Percentiles rank a stretch among this genome's conserved stretches.
phyloP scores from a whole-genome alignment of 2,329 filamentous ascomycete genomes.

The Fusarium chaquense region DNA sequence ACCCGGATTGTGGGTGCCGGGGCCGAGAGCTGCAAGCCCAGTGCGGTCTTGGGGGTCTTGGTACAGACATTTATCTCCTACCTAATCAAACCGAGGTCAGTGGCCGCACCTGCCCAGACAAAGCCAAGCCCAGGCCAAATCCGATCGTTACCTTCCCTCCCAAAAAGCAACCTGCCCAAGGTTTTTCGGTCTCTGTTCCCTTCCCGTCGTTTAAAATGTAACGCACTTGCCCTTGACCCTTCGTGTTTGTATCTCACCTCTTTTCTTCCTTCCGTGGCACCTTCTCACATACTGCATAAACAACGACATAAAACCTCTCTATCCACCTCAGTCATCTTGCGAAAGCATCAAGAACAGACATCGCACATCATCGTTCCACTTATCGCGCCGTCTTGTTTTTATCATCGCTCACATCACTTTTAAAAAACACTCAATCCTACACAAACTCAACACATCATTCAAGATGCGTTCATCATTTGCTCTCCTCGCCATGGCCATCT shows the following conservation, averaged over 20 bases:
- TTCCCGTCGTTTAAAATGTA: constrained; percentile 41
- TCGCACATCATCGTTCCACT: constrained; percentile 44
- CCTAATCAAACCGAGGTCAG: constrained; percentile 48
- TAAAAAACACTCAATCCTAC: constrained; percentile 9
- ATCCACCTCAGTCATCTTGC: constrained; percentile 7
- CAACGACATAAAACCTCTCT: constrained; percentile 34
- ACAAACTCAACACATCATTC: constrained; percentile 33
- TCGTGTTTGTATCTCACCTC: constrained; percentile 1
- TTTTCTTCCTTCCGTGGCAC: constrained; percentile 26
- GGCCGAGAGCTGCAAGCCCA: constrained; percentile 28
- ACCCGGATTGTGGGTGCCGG: constrained; percentile 39
- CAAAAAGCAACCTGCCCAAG: constrained; percentile 24
- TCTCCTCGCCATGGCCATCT: constrained; percentile 59
- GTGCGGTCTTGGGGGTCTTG: constrained; percentile 5
- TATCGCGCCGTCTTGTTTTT: constrained; percentile 19
- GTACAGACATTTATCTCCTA: constrained; percentile 17
- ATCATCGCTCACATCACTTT: constrained; percentile 15
- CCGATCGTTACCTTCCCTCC: constrained; percentile 41
- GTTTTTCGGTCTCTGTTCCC: constrained; percentile 21
- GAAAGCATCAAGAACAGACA: constrained; percentile 30
- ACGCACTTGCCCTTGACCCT: constrained; percentile 37
- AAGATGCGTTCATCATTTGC: constrained; percentile 58
- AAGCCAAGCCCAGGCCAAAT: constrained; percentile 41
- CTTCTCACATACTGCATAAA: constrained; percentile 11
- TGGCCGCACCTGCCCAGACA: constrained; percentile 40